Conservation (phyloP, 257 asterid genomes). For the Penstemon newberryi region DNA sequence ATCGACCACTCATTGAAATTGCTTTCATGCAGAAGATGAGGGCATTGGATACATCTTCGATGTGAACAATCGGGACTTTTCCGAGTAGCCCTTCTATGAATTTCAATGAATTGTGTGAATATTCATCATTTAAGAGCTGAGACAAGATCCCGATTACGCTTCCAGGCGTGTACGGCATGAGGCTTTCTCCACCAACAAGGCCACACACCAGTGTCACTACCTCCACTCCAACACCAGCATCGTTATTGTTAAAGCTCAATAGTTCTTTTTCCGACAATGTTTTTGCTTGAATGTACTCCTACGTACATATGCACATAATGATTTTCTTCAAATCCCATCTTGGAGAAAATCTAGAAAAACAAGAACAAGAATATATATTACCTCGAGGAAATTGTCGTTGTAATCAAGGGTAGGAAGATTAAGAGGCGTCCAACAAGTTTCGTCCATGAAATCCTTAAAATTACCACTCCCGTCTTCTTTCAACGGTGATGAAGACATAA, state of each 20-base stretch:
- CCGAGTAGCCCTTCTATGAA: slow-evolving; percentile 43
- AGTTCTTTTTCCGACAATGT: slow-evolving; percentile 48
- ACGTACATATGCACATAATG: not conserved
- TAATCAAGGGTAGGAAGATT: slow-evolving; percentile 22
- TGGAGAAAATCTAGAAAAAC: not conserved
- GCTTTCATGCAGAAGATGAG: slow-evolving; percentile 40
- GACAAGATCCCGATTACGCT: slow-evolving; percentile 27
- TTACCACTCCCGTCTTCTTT: slow-evolving; percentile 30
- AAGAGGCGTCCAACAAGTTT: slow-evolving; percentile 47
- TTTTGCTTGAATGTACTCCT: slow-evolving; percentile 44
- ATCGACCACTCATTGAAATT: slow-evolving; percentile 34
- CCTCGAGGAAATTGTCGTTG: slow-evolving; percentile 6
- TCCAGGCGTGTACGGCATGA: slow-evolving; percentile 15
- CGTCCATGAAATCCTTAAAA: slow-evolving; percentile 38
- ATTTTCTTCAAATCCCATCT: not conserved
- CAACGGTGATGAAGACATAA: slow-evolving; percentile 39
- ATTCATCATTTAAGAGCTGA: slow-evolving; percentile 23
- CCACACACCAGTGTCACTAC: slow-evolving; percentile 47
- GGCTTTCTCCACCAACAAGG: slow-evolving; percentile 50
- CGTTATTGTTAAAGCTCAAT: slow-evolving; percentile 22
- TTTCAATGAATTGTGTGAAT: slow-evolving; percentile 14
- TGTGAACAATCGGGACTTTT: slow-evolving; percentile 45
- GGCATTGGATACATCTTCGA: slow-evolving; percentile 43
- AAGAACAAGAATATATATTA: not conserved
- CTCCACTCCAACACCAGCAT: slow-evolving; percentile 20